Evolutionary conservation across 2,329 filamentous ascomycete genomes (phyloP).

Genomic region (Stemphylium beticola): DNA sequence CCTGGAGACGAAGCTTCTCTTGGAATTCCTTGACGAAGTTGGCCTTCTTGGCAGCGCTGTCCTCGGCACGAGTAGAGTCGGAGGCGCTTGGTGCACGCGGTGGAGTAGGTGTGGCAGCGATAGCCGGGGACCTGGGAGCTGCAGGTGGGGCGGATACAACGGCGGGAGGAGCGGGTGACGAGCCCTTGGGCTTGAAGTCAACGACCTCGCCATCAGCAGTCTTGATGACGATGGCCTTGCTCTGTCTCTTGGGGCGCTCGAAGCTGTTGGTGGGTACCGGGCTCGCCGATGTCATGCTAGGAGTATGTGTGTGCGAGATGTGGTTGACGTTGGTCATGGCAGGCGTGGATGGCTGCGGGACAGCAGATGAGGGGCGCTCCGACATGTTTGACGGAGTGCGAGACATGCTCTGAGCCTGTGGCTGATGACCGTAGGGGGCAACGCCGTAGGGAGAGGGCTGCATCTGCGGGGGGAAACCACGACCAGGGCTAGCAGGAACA

Average conservation of each 20-base stretch:
- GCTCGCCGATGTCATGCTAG: slow-evolving; percentile 63
- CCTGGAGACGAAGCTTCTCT: slow-evolving; percentile 54
- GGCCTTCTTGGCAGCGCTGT: slow-evolving; percentile 66
- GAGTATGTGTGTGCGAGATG: slow-evolving; percentile 59
- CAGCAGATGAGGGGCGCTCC: slow-evolving; percentile 67
- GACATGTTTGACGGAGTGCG: slow-evolving; percentile 64
- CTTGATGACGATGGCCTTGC: slow-evolving; percentile 82
- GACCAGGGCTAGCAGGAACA: slow-evolving; percentile 54
- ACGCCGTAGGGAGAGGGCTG: slow-evolving; percentile 54
- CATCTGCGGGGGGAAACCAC: slow-evolving; percentile 54
- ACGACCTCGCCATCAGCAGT: slow-evolving; percentile 80
- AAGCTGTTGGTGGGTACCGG: slow-evolving; percentile 68
- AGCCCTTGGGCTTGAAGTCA: slow-evolving; percentile 58
- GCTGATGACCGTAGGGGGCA: slow-evolving; percentile 61
- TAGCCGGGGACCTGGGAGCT: slow-evolving; percentile 64
- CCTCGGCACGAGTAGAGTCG: slow-evolving; percentile 68
- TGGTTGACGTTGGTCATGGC: slow-evolving; percentile 51
- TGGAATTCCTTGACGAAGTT: slow-evolving; percentile 74
- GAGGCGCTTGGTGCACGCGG: slow-evolving; percentile 73
- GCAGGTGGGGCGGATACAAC: slow-evolving; percentile 52
- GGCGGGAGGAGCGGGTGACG: slow-evolving; percentile 49
- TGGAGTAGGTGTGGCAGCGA: slow-evolving; percentile 70
- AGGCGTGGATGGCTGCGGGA: slow-evolving; percentile 66
- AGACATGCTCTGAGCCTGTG: slow-evolving; percentile 67
- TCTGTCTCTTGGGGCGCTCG: slow-evolving; percentile 69